Evolutionary conservation across 2,329 filamentous ascomycete genomes (phyloP).

Genomic region (Metarhizium rileyi): DNA sequence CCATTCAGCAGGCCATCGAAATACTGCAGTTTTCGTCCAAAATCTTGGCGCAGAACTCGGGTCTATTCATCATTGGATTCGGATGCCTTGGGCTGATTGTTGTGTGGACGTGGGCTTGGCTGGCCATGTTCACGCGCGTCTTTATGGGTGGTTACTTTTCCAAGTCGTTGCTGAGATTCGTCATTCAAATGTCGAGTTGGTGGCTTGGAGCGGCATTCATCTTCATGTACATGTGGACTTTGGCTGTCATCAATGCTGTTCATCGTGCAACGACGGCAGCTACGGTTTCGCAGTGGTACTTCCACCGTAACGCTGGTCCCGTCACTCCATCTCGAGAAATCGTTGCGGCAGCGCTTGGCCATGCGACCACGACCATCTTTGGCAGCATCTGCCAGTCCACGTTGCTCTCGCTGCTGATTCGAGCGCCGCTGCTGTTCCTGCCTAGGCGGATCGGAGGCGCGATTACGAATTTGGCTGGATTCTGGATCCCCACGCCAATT

Average conservation of each 20-base stretch:
- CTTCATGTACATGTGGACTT: conserved; percentile 89
- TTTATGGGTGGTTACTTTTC: conserved; percentile 87
- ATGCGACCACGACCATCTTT: conserved; percentile 78
- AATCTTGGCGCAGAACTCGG: conserved; percentile 77
- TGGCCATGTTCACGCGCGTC: conserved; percentile 90
- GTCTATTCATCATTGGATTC: conserved; percentile 75
- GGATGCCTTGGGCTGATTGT: conserved; percentile 66
- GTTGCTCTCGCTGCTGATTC: conserved; percentile 67
- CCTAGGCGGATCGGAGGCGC: conserved; percentile 58
- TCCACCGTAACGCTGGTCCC: conserved; percentile 78
- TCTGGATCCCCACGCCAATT: conserved; percentile 76
- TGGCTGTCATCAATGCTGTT: conserved; percentile 77
- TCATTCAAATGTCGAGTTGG: conserved; percentile 85
- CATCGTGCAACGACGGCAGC: conserved; percentile 88
- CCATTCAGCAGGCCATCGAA: conserved; percentile 71
- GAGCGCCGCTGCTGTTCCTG: conserved; percentile 75
- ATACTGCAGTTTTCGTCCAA: conserved; percentile 89
- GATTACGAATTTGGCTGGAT: conserved; percentile 65
- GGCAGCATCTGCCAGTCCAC: conserved; percentile 88
- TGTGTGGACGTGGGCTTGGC: conserved; percentile 90
- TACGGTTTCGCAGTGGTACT: conserved; percentile 98
- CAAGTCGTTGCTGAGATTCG: conserved; percentile 51
- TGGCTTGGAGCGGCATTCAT: conserved; percentile 91
- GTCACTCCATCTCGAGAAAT: conserved; percentile 70
- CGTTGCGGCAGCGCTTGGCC: conserved; percentile 70